Conservation (phyloP, 2,329 filamentous ascomycete genomes). For the Venturia carpophila region DNA sequence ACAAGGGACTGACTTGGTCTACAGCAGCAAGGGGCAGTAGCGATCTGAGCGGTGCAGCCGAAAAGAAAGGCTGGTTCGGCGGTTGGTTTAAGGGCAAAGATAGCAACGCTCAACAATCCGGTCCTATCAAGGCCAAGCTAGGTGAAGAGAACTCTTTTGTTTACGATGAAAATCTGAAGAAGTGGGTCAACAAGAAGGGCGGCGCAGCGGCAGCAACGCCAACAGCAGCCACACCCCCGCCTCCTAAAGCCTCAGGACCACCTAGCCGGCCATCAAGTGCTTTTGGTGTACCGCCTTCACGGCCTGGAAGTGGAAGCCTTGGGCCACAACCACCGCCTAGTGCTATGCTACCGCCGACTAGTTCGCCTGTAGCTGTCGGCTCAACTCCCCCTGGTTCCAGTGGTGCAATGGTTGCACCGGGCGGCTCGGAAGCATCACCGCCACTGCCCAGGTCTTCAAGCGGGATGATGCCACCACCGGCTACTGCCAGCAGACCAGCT, state of each 20-base stretch:
- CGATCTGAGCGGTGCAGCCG: conserved; percentile 43
- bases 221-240: conserved; percentile 61
- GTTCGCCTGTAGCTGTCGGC: conserved; percentile 22
- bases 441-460: neutral
- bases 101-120: conserved; percentile 48
- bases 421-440: conserved; percentile 18
- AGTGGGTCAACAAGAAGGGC: conserved; percentile 96
- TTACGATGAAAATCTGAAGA: conserved; percentile 91
- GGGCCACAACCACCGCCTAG: conserved; percentile 18
- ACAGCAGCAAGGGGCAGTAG: conserved; percentile 50
- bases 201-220: conserved; percentile 54
- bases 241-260: conserved; percentile 54
- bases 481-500: conserved; percentile 56
- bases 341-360: conserved; percentile 4
- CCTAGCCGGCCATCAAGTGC: conserved; percentile 44
- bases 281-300: conserved; percentile 12
- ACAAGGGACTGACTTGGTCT: neutral
- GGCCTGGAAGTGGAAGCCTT: neutral
- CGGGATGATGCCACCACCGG: conserved; percentile 29
- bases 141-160: conserved; percentile 90
- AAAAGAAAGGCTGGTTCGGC: conserved; percentile 51
- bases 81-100: conserved; percentile 66
- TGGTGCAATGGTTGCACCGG: conserved; percentile 23
- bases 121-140: conserved; percentile 84
- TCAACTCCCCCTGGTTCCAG: conserved; percentile 16